A percentile compares a stretch with the other conserved stretches of the same genome.
Evolutionary conservation across 2,329 filamentous ascomycete genomes (phyloP).

Genomic region (Endocalyx cinctus): DNA sequence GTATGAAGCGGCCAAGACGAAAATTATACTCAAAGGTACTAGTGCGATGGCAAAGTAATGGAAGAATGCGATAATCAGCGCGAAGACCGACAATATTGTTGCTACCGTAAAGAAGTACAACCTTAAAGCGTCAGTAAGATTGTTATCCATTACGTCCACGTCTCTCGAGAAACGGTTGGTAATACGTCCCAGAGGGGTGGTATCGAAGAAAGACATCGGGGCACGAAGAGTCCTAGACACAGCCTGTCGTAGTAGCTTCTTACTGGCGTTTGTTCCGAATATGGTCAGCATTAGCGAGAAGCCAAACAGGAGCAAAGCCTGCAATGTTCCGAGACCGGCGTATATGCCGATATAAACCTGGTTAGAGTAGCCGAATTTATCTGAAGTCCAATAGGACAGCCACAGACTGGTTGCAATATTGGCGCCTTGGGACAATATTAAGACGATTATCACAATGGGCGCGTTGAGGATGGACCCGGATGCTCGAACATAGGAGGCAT

Average conservation of each 20-base stretch:
- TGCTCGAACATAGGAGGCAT: conserved; percentile 70
- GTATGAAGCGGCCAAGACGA: conserved; percentile 78
- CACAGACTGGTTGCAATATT: conserved; percentile 88
- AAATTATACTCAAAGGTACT: conserved; percentile 65
- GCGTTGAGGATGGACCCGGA: conserved; percentile 69
- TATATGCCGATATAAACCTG: conserved; percentile 70
- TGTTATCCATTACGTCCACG: conserved; percentile 95
- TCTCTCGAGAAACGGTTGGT: conserved; percentile 96
- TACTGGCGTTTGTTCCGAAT: conserved; percentile 76
- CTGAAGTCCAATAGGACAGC: conserved; percentile 89
- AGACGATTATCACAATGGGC: conserved; percentile 56
- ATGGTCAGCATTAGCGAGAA: conserved; percentile 78
- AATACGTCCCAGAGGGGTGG: conserved; percentile 89
- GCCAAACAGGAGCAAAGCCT: conserved; percentile 71
- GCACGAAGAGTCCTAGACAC: conserved; percentile 70
- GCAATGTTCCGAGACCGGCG: conserved; percentile 64
- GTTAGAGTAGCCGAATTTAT: conserved; percentile 63
- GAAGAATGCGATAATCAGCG: conserved; percentile 91
- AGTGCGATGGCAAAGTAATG: conserved; percentile 72
- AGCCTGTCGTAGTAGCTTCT: conserved; percentile 73
- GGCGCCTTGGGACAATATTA: conserved; percentile 71
- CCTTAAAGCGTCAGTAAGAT: conserved; percentile 78
- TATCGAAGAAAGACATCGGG: conserved; percentile 93
- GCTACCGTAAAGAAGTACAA: conserved; percentile 87
- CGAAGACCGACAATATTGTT: conserved; percentile 79